These are phyloP conservation scores for Zalaria obscura DNA, from an alignment of 2,329 filamentous ascomycete species.

Conservation along the genomic window DNA sequence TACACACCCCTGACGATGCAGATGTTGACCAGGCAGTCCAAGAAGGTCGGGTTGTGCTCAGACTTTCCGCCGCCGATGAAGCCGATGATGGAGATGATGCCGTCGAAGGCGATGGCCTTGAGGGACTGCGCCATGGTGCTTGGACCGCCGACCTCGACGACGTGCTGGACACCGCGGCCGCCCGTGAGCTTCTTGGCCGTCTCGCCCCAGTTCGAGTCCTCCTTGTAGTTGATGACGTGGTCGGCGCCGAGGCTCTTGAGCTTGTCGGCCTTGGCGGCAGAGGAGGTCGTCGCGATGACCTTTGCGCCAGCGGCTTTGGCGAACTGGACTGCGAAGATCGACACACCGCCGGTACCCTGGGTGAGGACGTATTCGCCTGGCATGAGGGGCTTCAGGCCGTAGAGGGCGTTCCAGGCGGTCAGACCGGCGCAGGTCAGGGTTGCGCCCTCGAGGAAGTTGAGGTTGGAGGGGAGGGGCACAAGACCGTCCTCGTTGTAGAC, in stretches of 20 bases:
- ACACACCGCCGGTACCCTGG: constrained; percentile 58
- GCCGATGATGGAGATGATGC: constrained; percentile 42
- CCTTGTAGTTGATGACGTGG: constrained; percentile 43
- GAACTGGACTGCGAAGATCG: constrained; percentile 49
- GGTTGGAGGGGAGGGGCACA: constrained; percentile 45
- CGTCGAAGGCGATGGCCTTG: constrained; percentile 30
- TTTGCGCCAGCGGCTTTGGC: constrained; percentile 39
- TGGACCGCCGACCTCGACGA: constrained; percentile 53
- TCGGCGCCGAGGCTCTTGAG: constrained; percentile 40
- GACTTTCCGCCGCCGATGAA: constrained; percentile 37
- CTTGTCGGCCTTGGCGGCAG: constrained; percentile 31
- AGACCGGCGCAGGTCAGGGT: constrained; percentile 33
- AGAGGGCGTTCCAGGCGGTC: constrained; percentile 40
- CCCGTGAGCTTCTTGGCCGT: constrained; percentile 37
- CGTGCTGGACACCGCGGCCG: constrained; percentile 43
- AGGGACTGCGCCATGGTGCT: constrained; percentile 42
- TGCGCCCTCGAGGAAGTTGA: constrained; percentile 31
- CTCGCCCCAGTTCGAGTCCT: constrained; percentile 39
- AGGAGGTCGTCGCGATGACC: constrained; percentile 45
- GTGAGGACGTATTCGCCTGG: constrained; percentile 41
- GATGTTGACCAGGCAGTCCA: constrained; percentile 35
- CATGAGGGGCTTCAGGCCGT: constrained; percentile 27
- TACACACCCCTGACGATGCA: constrained; percentile 44
- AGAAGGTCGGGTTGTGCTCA: constrained; percentile 34
- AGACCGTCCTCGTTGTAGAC: constrained; percentile 55